Evolutionary conservation across 208 protist species (phyloP).

Genomic region (Crithidia expoeki): DNA sequence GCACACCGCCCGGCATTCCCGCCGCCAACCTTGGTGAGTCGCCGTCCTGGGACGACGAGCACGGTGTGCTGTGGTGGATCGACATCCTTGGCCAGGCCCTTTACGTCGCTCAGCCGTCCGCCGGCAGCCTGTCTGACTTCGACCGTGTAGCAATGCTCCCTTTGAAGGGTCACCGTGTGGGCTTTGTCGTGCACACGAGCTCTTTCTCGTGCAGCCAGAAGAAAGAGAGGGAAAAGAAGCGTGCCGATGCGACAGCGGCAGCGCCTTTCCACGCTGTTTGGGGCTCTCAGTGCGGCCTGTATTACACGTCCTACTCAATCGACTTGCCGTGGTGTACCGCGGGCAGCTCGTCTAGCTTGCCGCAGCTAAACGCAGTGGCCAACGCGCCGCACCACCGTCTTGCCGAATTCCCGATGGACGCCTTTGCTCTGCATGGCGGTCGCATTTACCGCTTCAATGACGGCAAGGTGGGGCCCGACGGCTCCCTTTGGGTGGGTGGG

Average conservation of each 20-base stretch:
- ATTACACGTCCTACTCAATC: conserved; percentile 10
- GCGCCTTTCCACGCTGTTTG: conserved; percentile 30
- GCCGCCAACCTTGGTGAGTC: conserved; percentile 20
- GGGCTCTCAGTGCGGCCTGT: conserved; percentile 31
- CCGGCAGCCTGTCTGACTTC: conserved; percentile 14
- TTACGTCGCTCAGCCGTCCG: conserved; percentile 23
- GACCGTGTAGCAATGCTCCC: conserved; percentile 34
- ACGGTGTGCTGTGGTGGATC: conserved; percentile 37
- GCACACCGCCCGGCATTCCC: conserved; percentile 16
- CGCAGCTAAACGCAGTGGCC: neutral
- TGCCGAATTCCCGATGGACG: conserved; percentile 14
- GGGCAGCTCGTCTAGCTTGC: neutral
- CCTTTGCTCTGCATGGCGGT: conserved; percentile 9
- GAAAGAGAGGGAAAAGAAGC: neutral
- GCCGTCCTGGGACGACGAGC: conserved; percentile 38
- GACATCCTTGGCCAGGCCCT: conserved; percentile 30
- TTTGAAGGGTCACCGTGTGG: conserved; percentile 16
- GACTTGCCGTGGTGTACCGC: conserved; percentile 21
- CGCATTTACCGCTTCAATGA: conserved; percentile 38
- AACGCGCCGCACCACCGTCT: conserved; percentile 6
- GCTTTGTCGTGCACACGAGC: conserved; percentile 31
- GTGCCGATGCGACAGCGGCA: neutral
- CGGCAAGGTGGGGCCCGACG: conserved; percentile 30
- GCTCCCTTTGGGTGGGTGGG: conserved; percentile 25
- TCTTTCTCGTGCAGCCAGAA: too few relatives aligned